phyloP scores from a whole-genome alignment of 257 asterid genomes.

The Fraxinus excelsior region DNA sequence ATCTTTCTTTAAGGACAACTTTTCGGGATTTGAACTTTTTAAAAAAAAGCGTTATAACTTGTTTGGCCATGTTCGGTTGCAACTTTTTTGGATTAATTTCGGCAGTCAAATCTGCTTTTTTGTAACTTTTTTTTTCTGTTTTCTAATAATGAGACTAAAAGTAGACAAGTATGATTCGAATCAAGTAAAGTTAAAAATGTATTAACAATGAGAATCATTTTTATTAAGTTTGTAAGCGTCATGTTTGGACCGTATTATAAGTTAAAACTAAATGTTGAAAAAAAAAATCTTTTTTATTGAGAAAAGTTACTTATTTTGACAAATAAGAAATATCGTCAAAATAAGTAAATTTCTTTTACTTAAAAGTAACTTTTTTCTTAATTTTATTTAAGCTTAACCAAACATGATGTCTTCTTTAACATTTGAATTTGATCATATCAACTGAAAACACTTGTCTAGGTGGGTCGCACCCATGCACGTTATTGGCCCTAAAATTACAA shows the following conservation, averaged over 20 bases:
- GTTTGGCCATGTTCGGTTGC: neutral
- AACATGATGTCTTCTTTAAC: neutral
- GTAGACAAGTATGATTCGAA: neutral
- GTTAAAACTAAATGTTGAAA: no score
- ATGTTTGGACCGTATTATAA: no score
- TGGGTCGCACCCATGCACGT: slow-evolving; percentile 38
- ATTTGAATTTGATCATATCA: neutral
- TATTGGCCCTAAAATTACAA: slow-evolving; percentile 16
- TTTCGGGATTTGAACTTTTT: slow-evolving; percentile 5
- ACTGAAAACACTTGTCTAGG: neutral
- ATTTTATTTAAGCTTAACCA: neutral
- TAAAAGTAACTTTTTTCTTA: neutral
- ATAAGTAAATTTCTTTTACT: neutral
- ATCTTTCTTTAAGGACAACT: slow-evolving; percentile 8
- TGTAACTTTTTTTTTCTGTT: neutral
- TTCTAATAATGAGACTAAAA: neutral
- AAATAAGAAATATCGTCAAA: no score
- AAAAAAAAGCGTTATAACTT: no score
- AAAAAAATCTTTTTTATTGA: no score
- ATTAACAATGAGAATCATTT: no score
- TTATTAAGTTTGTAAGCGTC: neutral
- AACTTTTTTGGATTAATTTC: neutral
- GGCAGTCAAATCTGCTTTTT: neutral
- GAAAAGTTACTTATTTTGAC: neutral
- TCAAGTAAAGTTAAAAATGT: neutral